These are phyloP conservation scores for Plectranthus barbatus DNA, from an alignment of 257 asterid species.

Conservation along the genomic window DNA sequence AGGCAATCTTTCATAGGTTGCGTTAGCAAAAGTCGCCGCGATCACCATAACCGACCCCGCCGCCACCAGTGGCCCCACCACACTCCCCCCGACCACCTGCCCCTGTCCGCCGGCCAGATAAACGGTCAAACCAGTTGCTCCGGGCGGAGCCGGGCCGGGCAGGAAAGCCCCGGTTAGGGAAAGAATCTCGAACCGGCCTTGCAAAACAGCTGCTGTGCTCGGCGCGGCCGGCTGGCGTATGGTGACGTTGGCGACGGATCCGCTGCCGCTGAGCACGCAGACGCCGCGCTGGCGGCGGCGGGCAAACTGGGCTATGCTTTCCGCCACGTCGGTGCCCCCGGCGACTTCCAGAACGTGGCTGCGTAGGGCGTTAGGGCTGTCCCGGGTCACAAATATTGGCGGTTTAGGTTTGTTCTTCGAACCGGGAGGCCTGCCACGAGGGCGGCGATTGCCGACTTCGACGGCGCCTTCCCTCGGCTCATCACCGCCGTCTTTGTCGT, in stretches of 20 bases:
- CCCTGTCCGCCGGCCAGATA: slow-evolving; percentile 28
- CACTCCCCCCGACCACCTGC: no score
- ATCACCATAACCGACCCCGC: slow-evolving; percentile 38
- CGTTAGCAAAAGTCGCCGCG: slow-evolving; percentile 35
- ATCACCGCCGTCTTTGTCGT: slow-evolving; percentile 18
- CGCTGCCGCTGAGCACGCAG: slow-evolving; percentile 34
- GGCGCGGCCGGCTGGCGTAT: slow-evolving; percentile 33
- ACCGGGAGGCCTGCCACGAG: slow-evolving; percentile 36
- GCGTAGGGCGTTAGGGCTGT: no score
- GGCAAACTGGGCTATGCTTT: slow-evolving; percentile 39
- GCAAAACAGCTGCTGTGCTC: slow-evolving; percentile 29
- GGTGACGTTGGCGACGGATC: slow-evolving; percentile 34
- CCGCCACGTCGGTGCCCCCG: slow-evolving; percentile 36
- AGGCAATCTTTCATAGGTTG: slow-evolving; percentile 36
- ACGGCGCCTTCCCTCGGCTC: slow-evolving; percentile 41
- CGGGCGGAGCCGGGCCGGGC: slow-evolving; percentile 36
- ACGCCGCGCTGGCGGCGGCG: slow-evolving; percentile 41
- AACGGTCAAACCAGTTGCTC: slow-evolving; percentile 33
- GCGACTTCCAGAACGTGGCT: slow-evolving; percentile 37
- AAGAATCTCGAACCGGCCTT: slow-evolving; percentile 35
- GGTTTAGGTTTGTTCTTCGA: no score
- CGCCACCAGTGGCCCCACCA: slow-evolving; percentile 28
- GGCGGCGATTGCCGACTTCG: slow-evolving; percentile 32
- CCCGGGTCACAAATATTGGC: no score
- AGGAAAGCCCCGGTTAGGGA: slow-evolving; percentile 31